Evolutionary conservation across 129 eudicot genomes (phyloP).

Genomic region (Flaveria brownii): DNA sequence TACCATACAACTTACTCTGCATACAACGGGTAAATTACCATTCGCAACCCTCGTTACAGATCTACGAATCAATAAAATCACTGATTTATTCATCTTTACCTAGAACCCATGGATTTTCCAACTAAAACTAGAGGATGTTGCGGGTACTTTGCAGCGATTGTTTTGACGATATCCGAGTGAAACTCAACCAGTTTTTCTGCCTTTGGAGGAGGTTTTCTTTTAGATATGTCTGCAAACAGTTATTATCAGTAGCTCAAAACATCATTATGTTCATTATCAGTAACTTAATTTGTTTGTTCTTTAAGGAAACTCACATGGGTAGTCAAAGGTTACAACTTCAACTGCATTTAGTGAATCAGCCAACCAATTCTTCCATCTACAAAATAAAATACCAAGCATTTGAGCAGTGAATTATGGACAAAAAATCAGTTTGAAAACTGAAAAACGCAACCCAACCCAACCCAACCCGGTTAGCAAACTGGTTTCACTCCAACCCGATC

Average conservation of each 20-base stretch:
- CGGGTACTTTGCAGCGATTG: slow-evolving; percentile 56
- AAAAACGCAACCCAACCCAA: too few species aligned
- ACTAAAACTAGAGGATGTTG: slow-evolving; percentile 74
- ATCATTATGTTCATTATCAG: too few species aligned
- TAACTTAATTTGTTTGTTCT: neutral
- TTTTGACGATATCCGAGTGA: slow-evolving; percentile 58
- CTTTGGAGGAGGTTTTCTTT: slow-evolving; percentile 73
- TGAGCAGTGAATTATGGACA: neutral
- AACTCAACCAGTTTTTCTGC: slow-evolving; percentile 82
- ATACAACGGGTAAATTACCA: slow-evolving; percentile 8
- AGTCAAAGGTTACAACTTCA: slow-evolving; percentile 85
- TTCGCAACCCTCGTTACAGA: neutral
- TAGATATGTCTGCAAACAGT: slow-evolving; percentile 54
- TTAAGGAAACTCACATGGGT: slow-evolving; percentile 63
- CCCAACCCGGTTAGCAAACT: too few species aligned
- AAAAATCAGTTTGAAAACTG: neutral
- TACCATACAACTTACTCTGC: slow-evolving; percentile 90
- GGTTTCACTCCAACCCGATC: too few species aligned
- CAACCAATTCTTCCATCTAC: slow-evolving; percentile 80
- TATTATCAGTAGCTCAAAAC: neutral
- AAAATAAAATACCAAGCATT: slow-evolving; percentile 15
- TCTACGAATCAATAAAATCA: neutral
- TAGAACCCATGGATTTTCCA: slow-evolving; percentile 94
- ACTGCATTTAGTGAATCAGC: slow-evolving; percentile 62
- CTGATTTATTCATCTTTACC: slow-evolving; percentile 40